A percentile compares a stretch with the other conserved stretches of the same genome.
Evolutionary conservation across 805 yeast species (phyloP).

Genomic region (Candida schatavii): DNA sequence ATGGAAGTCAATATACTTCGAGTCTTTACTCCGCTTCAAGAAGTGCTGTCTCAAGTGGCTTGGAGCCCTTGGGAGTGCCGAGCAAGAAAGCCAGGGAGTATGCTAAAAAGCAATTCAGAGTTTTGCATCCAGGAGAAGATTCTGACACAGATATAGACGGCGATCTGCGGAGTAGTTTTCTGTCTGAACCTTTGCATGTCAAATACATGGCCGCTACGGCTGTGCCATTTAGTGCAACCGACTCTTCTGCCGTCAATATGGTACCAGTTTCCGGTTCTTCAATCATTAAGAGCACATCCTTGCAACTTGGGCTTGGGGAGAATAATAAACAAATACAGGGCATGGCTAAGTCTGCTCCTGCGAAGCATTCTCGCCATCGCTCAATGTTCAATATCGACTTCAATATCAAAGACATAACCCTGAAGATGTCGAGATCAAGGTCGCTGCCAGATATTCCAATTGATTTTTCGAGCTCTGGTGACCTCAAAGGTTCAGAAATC

Average conservation of each 20-base stretch:
- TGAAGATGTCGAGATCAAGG: slow-evolving; percentile 1
- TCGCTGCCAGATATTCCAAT: slow-evolving; percentile 3
- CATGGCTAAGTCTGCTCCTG: slow-evolving; percentile 17
- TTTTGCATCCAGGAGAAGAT: slow-evolving; percentile 20
- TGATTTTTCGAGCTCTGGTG: neutral
- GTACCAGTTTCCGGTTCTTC: neutral
- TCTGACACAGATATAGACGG: slow-evolving; percentile 20
- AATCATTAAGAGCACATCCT: too few species aligned
- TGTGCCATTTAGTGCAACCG: neutral
- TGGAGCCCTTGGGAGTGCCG: slow-evolving; percentile 39
- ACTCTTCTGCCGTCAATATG: neutral
- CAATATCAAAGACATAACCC: slow-evolving; percentile 7
- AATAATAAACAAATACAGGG: too few species aligned
- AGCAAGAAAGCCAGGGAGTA: slow-evolving; percentile 27
- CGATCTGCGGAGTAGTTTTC: too few species aligned
- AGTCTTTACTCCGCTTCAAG: neutral
- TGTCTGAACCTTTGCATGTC: too few species aligned
- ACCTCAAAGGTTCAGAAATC: neutral
- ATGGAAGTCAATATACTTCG: neutral
- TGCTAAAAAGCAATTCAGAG: slow-evolving; percentile 23
- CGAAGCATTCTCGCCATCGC: slow-evolving; percentile 37
- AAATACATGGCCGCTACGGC: too few species aligned
- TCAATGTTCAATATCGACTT: slow-evolving; percentile 36
- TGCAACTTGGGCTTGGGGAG: too few species aligned
- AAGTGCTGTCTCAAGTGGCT: slow-evolving; percentile 3